Percentiles rank a stretch among this genome's conserved stretches.
Conservation (phyloP, 805 yeast species). For the Cyberlindnera galapagoensis region DNA sequence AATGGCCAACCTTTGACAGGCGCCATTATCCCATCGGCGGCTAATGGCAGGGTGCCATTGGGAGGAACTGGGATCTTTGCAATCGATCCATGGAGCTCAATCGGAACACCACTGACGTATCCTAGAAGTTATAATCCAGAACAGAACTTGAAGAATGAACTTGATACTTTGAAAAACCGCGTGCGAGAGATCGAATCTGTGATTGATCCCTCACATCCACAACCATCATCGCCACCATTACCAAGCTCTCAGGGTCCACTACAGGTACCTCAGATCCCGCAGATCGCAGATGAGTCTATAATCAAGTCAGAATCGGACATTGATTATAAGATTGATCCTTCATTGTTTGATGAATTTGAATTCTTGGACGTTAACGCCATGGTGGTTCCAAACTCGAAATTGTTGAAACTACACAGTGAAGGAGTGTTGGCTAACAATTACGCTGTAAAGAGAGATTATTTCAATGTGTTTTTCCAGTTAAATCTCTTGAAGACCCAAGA, state of each 20-base stretch:
- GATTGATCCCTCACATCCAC: constrained; percentile 2
- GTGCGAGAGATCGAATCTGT: constrained; percentile 9
- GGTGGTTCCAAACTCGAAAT: constrained; percentile 11
- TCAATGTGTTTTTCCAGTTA: constrained; percentile 11
- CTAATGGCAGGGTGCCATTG: neutral
- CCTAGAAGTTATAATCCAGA: constrained; percentile 10
- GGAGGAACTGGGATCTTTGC: neutral
- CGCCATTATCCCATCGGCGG: constrained; percentile 1
- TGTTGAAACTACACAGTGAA: constrained; percentile 10
- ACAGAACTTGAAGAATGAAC: constrained; percentile 12
- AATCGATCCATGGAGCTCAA: constrained; percentile 1
- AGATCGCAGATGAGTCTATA: too few species aligned
- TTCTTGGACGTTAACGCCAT: constrained; percentile 11
- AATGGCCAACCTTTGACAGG: constrained; percentile 10
- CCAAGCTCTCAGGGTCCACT: neutral
- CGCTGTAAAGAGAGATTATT: constrained; percentile 15
- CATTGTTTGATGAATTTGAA: constrained; percentile 9
- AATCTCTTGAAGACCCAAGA: constrained; percentile 10
- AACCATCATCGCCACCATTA: neutral
- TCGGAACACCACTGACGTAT: neutral
- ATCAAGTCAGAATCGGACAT: constrained; percentile 1
- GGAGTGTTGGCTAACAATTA: constrained; percentile 19
- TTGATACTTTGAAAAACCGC: constrained; percentile 10
- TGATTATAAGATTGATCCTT: constrained; percentile 14
- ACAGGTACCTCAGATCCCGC: too few species aligned